Evolutionary conservation across 345 rosid species (phyloP), one percentile per base, ranked within the genome.

Genomic region (Mercurialis annua): DNA sequence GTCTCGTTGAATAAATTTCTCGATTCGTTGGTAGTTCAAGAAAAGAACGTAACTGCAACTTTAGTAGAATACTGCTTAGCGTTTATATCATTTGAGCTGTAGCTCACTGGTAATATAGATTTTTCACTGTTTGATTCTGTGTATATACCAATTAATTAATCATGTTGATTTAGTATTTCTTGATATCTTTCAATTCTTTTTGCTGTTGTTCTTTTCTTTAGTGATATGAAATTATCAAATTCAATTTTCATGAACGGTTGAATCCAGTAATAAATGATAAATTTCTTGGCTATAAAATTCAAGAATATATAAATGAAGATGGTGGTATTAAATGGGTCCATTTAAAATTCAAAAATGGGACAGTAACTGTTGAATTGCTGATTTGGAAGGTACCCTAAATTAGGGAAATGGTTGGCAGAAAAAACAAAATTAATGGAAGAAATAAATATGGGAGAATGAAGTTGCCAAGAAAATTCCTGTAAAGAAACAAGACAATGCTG

Each of bases 1-100:
- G 30, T 85, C 89, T 61, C 77, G 77, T 67, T 82, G 73, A 80
- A n/a, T n/a, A n/a, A n/a, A n/a, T 29, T 21, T 23, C 27, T 1
- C 26, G 15, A 43, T 20, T 21, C 1, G 57, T 6, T 49, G 44
- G 3, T 51, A 3, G 46, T 20, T 10, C 36, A 56, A 31, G 1
- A 68, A 68, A 15, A 24, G n/a, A 1, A 26, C 17, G 3, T 10
- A 8, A 7, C 18, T 2, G 51, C 44, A 69, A 38, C 21, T 26
- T n/a, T n/a, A n/a, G 60, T 10, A 60, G 42, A 49, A 50, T 60
- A 50, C 61, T 60, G 51, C 49, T 34, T n/a, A n/a, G 11, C 11
- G 44, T 7, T 40, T 40, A 40, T 40, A 40, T 7, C 9, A 26
- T 9, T 18, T 34, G 0, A 21, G 23, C n/a, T n/a, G n/a, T n/a